These are phyloP conservation scores for Colletotrichum sp. DNA, from an alignment of 2,329 filamentous ascomycete species.

Conservation along the genomic window DNA sequence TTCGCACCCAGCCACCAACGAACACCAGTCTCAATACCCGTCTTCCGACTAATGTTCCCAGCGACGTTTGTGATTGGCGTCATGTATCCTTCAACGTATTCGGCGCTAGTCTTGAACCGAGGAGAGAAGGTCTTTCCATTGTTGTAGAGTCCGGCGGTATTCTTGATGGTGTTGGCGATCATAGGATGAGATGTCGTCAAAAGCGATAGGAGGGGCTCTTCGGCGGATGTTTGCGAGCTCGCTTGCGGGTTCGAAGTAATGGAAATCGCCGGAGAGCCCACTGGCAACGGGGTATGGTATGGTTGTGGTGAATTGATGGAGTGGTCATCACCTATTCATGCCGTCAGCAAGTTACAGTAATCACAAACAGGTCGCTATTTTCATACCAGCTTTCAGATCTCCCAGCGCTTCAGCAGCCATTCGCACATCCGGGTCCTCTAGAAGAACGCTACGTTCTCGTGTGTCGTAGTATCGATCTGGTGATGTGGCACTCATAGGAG, in stretches of 20 bases:
- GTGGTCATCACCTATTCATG: slow-evolving; percentile 45
- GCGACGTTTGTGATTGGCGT: slow-evolving; percentile 88
- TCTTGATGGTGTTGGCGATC: slow-evolving; percentile 83
- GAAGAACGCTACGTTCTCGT: slow-evolving; percentile 55
- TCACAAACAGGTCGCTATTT: slow-evolving; percentile 7
- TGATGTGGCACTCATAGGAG: slow-evolving; percentile 46
- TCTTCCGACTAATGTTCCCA: slow-evolving; percentile 80
- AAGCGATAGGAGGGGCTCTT: slow-evolving; percentile 84
- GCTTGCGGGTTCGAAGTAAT: slow-evolving; percentile 36
- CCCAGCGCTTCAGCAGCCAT: slow-evolving; percentile 78
- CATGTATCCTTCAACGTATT: slow-evolving; percentile 88
- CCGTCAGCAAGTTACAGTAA: neutral
- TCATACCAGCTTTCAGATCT: slow-evolving; percentile 73
- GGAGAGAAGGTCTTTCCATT: slow-evolving; percentile 91
- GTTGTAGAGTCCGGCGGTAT: slow-evolving; percentile 84
- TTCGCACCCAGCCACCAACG: slow-evolving; percentile 78
- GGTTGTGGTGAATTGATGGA: slow-evolving; percentile 69
- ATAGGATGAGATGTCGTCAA: slow-evolving; percentile 89
- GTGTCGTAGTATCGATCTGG: slow-evolving; percentile 50
- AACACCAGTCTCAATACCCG: slow-evolving; percentile 86
- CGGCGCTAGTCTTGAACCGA: slow-evolving; percentile 84
- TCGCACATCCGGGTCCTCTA: slow-evolving; percentile 72
- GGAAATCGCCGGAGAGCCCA: slow-evolving; percentile 36
- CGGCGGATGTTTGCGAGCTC: slow-evolving; percentile 51
- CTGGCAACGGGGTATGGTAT: slow-evolving; percentile 45